phyloP scores from a whole-genome alignment of 148 eudicot species.

The Camellia sinensis region DNA sequence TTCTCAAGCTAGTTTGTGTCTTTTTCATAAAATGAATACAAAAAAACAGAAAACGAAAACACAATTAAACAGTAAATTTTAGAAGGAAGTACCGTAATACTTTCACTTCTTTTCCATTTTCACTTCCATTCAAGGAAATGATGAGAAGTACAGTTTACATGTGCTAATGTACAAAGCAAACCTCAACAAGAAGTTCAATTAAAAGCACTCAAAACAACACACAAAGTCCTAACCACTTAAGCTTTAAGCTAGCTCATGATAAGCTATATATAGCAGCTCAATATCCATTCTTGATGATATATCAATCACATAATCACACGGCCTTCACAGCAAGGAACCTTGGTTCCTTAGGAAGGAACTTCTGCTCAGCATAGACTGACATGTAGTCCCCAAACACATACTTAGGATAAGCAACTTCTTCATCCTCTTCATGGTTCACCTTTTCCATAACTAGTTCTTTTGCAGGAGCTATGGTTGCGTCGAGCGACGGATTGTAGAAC shows the following conservation, averaged over 20 bases:
- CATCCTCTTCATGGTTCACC: constrained; percentile 18
- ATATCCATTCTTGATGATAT: neutral
- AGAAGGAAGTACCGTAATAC: neutral
- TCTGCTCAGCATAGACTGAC: constrained; percentile 80
- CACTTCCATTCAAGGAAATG: neutral
- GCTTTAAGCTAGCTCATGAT: neutral
- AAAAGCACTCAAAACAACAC: neutral
- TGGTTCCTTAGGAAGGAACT: constrained; percentile 81
- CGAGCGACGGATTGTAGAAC: constrained; percentile 69
- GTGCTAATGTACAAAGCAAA: neutral
- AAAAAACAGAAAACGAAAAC: too few species aligned
- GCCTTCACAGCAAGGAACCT: constrained; percentile 75
- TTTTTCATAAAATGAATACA: too few species aligned
- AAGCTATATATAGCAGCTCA: too few species aligned
- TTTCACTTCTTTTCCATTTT: neutral
- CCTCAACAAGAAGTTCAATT: neutral
- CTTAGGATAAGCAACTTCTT: constrained; percentile 45
- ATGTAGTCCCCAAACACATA: constrained; percentile 83
- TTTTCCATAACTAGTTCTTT: constrained; percentile 32
- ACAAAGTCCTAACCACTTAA: neutral
- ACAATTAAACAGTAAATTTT: too few species aligned
- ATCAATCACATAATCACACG: constrained; percentile 22
- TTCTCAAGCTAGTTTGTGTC: too few species aligned
- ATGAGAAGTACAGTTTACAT: neutral
- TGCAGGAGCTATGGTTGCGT: constrained; percentile 74